phyloP scores from a whole-genome alignment of 2,329 filamentous ascomycete species.

The Ilyonectria mors-panacis region DNA sequence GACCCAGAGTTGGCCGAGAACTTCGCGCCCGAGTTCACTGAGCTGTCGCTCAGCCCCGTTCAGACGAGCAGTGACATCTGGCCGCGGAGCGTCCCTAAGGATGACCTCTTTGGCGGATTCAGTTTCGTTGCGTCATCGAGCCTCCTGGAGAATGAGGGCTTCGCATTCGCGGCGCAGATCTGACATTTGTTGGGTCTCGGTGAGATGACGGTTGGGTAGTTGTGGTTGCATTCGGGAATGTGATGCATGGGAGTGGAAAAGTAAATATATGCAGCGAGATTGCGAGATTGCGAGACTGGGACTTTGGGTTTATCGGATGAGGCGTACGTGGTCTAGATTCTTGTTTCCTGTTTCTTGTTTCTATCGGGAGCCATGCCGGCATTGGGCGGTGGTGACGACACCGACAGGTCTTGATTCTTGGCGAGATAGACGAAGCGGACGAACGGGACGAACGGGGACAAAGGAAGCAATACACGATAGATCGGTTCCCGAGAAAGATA shows the following conservation, averaged over 20 bases:
- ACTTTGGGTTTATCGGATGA: conserved; percentile 23
- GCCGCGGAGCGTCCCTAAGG: conserved; percentile 59
- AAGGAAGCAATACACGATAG: conserved; percentile 16
- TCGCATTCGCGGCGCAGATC: conserved; percentile 48
- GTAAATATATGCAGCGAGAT: conserved; percentile 2
- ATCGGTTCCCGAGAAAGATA: not conserved
- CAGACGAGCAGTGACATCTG: conserved; percentile 62
- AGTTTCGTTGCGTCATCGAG: conserved; percentile 74
- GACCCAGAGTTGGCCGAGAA: conserved; percentile 98
- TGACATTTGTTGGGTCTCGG: conserved; percentile 27
- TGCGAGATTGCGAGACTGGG: conserved; percentile 3
- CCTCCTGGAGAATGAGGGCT: conserved; percentile 65
- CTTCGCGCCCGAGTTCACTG: conserved; percentile 93
- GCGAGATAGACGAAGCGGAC: conserved; percentile 14
- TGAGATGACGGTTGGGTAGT: not conserved
- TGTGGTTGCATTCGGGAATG: conserved; percentile 17
- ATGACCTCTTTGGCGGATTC: conserved; percentile 75
- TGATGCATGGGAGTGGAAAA: conserved; percentile 11
- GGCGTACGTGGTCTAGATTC: conserved; percentile 7
- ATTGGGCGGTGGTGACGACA: conserved; percentile 8
- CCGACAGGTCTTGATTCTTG: conserved; percentile 6
- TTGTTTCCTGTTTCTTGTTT: conserved; percentile 6
- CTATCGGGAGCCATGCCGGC: conserved; percentile 1
- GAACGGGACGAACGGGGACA: not conserved
- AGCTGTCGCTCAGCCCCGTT: conserved; percentile 83